Evolutionary conservation across 2,329 filamentous ascomycete genomes (phyloP).

Genomic region (Alternaria sp.): DNA sequence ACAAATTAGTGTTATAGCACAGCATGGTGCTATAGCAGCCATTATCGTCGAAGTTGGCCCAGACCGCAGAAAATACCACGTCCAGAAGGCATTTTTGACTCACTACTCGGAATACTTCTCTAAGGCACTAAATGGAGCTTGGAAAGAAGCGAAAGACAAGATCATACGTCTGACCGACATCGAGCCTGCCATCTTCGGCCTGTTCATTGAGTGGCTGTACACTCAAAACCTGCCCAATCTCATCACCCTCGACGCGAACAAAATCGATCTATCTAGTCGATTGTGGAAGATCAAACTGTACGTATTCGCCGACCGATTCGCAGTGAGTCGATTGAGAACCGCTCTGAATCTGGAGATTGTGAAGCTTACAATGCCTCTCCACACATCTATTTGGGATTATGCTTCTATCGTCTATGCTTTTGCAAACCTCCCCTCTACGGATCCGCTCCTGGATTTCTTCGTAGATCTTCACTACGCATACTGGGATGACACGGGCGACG

Average conservation of each 20-base stretch:
- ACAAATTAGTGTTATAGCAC: no score
- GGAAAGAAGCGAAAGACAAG: slow-evolving; percentile 17
- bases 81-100: no score
- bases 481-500: neutral
- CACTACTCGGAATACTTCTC: neutral
- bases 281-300: slow-evolving; percentile 9
- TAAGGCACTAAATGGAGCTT: slow-evolving; percentile 8
- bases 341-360: slow-evolving; percentile 7
- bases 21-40: no score
- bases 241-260: no score
- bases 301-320: slow-evolving; percentile 18
- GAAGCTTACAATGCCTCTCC: no score
- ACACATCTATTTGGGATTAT: neutral
- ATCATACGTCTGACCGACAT: slow-evolving; percentile 10
- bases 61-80: no score
- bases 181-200: slow-evolving; percentile 4
- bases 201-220: slow-evolving; percentile 23
- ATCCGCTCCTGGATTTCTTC: neutral
- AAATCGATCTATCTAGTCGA: no score
- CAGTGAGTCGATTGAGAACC: slow-evolving; percentile 4
- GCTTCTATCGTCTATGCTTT: neutral
- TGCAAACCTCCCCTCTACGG: neutral
- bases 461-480: neutral
- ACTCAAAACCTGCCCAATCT: slow-evolving; percentile 1
- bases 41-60: no score